Evolutionary conservation across 208 protist species (phyloP), one percentile per base, ranked within the genome.

Genomic region (Crithidia bombi): DNA sequence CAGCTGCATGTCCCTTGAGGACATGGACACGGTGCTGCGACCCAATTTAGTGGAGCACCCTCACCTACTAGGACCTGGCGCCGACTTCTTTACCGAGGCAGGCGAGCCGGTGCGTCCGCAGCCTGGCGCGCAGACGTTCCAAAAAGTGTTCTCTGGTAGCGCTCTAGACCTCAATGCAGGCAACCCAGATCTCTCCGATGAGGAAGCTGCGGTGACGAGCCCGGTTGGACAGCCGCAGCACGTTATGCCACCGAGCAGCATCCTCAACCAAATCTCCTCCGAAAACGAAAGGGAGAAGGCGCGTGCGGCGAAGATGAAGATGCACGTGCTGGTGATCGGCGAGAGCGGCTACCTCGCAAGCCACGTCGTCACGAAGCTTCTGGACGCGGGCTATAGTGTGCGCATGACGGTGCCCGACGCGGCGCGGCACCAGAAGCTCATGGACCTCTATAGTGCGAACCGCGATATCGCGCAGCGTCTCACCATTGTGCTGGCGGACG

Each of bases 131-230:
- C 73, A 93, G 35, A 93, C 81, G 1, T 75, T 97, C n/a, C 89
- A 95, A 50, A 93, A 93, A 46, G 92, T 95, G 2, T 97, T 97
- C 65, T 97, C 92, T 30, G 92, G 92, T 28, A 95, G 89, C 56
- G 82, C 87, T 2, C 61, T 97, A 33, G 92, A 97, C 63, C 82
- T 97, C 30, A 97, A 97, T 59, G 92, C 85, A 3, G 75, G 86
- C 59, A 89, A 83, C 73, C 73, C 74, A 19, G 86, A 92, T 0
- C 25, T 75, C 10, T 91, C 85, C 21, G 90, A 93, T 46, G 82
- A 91, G 25, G 90, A 95, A 9, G 47, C 46, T 0, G 35, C 74
- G 46, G 61, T 49, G 47, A 66, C 59, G 10, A 68, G 50, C 30
- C 52, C 57, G 5, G 54, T 69, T 39, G 38, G 51, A 6, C 58